Conservation (phyloP, 257 asterid species). For the Capsicum chinense region DNA sequence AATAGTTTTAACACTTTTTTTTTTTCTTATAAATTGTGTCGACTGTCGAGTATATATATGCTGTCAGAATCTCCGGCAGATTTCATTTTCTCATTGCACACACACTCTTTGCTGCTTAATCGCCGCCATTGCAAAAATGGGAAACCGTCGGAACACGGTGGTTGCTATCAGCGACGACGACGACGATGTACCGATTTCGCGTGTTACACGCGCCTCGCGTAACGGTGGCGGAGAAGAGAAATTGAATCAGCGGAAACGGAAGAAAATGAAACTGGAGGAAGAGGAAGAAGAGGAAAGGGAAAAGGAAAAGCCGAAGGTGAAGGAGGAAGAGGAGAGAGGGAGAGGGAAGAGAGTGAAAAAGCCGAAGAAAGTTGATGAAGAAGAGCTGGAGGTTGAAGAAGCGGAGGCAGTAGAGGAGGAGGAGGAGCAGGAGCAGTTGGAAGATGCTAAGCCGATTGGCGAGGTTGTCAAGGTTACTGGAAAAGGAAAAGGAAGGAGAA, state of each 20-base stretch:
- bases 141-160: slow-evolving; percentile 28
- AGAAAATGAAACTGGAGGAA: slow-evolving; percentile 28
- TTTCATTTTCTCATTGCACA: neutral
- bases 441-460: slow-evolving; percentile 76
- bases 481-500: slow-evolving; percentile 61
- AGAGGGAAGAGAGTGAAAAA: slow-evolving; percentile 39
- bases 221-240: neutral
- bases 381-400: slow-evolving; percentile 36
- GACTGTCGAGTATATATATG: no score
- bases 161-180: slow-evolving; percentile 29
- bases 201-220: neutral
- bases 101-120: neutral
- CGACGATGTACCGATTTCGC: slow-evolving; percentile 21
- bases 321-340: slow-evolving; percentile 32
- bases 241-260: slow-evolving; percentile 36
- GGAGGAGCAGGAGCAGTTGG: slow-evolving; percentile 37
- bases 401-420: slow-evolving; percentile 43
- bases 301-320: neutral
- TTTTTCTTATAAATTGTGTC: no score
- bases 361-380: slow-evolving; percentile 53
- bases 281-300: slow-evolving; percentile 24
- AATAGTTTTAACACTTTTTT: no score
- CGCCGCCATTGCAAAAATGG: slow-evolving; percentile 21
- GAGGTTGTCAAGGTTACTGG: slow-evolving; percentile 69
- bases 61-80: neutral